phyloP scores from a whole-genome alignment of 208 protist species.

The Leishmania mexicana region DNA sequence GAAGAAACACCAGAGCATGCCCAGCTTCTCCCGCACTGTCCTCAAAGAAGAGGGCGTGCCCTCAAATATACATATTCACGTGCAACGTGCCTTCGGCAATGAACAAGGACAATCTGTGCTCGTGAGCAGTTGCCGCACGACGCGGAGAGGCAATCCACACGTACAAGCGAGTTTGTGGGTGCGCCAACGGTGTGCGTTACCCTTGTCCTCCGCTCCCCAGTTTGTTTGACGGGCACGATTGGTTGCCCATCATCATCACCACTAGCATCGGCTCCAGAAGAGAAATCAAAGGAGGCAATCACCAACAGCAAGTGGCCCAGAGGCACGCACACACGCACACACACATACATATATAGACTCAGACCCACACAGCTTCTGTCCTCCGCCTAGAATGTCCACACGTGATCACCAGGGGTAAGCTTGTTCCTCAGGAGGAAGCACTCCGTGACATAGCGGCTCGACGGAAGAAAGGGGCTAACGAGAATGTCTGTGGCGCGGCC shows the following conservation, averaged over 20 bases:
- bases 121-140: neutral
- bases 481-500: constrained; percentile 37
- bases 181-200: neutral
- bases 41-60: no score
- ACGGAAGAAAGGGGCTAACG: constrained; percentile 39
- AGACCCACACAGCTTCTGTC: neutral
- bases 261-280: neutral
- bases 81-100: neutral
- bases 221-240: neutral
- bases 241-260: neutral
- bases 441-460: constrained; percentile 55
- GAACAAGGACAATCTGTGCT: neutral
- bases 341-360: neutral
- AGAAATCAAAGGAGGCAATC: neutral
- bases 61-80: no score
- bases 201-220: neutral
- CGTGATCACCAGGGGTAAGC: constrained; percentile 19
- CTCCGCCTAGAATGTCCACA: constrained; percentile 52
- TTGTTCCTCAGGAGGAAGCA: constrained; percentile 46
- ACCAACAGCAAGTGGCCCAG: neutral
- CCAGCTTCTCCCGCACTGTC: no score
- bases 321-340: neutral
- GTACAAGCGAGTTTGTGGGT: neutral
- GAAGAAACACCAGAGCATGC: constrained; percentile 6
- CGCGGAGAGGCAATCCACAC: neutral